Conservation (phyloP, 2,329 filamentous ascomycete species). For the Trichoderma semiorbis region DNA sequence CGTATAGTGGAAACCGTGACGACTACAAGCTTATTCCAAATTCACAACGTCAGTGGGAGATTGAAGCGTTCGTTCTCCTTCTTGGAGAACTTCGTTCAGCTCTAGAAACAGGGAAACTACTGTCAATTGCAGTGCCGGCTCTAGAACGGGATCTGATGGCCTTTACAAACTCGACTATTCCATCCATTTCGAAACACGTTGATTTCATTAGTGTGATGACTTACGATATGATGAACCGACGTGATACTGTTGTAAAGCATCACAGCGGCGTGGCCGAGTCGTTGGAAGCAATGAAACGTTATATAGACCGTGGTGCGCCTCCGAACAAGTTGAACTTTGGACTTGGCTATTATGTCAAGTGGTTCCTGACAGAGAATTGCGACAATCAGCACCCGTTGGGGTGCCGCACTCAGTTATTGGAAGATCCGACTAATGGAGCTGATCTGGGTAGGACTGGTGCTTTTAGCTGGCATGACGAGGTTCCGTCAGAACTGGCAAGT, state of each 20-base stretch:
- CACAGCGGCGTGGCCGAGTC: constrained; percentile 61
- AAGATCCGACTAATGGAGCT: constrained; percentile 54
- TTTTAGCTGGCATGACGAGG: constrained; percentile 58
- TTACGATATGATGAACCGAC: constrained; percentile 68
- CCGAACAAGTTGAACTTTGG: constrained; percentile 57
- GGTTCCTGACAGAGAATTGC: constrained; percentile 51
- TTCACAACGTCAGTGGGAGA: constrained; percentile 56
- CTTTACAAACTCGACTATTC: constrained; percentile 56
- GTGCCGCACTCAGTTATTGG: constrained; percentile 54
- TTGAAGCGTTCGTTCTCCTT: constrained; percentile 60
- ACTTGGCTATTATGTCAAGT: constrained; percentile 66
- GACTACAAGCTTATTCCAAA: constrained; percentile 67
- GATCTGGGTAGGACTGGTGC: constrained; percentile 56
- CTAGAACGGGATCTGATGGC: constrained; percentile 64
- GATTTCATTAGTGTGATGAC: constrained; percentile 69
- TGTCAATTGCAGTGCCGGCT: constrained; percentile 68
- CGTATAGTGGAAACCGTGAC: constrained; percentile 58
- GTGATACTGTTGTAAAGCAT: constrained; percentile 61
- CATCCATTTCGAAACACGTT: constrained; percentile 55
- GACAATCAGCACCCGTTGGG: constrained; percentile 44
- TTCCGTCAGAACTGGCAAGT: constrained; percentile 48
- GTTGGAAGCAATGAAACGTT: constrained; percentile 53
- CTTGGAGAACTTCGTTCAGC: constrained; percentile 55
- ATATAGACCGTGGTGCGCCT: constrained; percentile 53
- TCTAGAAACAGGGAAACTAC: constrained; percentile 54